phyloP scores from a whole-genome alignment of 208 protist species.

The Crithidia sp. region DNA sequence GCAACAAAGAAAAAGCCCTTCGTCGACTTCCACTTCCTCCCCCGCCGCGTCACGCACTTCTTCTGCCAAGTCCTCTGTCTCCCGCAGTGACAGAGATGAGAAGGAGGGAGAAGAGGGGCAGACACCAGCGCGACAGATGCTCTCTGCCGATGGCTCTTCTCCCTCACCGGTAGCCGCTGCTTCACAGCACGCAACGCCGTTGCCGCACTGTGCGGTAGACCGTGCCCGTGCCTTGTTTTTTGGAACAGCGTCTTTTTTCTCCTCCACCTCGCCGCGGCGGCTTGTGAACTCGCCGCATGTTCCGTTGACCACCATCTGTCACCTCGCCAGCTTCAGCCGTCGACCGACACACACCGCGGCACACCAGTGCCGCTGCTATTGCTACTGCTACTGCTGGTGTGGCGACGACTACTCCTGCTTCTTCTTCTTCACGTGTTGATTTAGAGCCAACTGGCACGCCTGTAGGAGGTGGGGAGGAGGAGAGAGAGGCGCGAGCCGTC shows the following conservation, averaged over 20 bases:
- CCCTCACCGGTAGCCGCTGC: not conserved
- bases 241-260: slow-evolving; percentile 61
- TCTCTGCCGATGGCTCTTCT: not conserved
- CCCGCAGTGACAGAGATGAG: not conserved
- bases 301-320: slow-evolving; percentile 24
- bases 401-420: too few relatives aligned
- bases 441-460: not conserved
- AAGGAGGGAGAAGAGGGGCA: not conserved
- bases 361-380: too few relatives aligned
- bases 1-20: not conserved
- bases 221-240: slow-evolving; percentile 71
- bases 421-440: too few relatives aligned
- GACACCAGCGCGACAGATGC: not conserved
- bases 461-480: not conserved
- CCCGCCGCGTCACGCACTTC: not conserved
- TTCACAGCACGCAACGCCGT: not conserved
- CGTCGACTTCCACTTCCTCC: not conserved
- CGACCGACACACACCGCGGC: too few relatives aligned
- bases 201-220: slow-evolving; percentile 54
- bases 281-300: slow-evolving; percentile 63
- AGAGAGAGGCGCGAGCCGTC: not conserved
- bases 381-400: too few relatives aligned
- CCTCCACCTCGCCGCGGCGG: slow-evolving; percentile 59
- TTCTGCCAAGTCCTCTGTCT: not conserved
- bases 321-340: not conserved